These are phyloP conservation scores for Metschnikowia cerradonensis DNA, from an alignment of 805 yeast genomes.

Conservation along the genomic window DNA sequence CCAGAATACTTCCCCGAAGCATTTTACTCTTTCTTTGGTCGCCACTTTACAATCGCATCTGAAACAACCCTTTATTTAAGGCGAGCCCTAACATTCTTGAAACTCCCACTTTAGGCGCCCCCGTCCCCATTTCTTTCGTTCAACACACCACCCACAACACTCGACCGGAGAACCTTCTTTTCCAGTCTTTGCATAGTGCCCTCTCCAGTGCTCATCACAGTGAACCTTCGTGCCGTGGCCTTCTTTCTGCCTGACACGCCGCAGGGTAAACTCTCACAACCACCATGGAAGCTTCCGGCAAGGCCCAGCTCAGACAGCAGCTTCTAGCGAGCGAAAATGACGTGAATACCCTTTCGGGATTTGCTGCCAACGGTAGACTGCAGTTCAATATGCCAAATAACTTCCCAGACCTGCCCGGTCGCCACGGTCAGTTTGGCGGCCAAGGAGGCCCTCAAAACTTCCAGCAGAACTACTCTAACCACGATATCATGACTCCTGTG, in stretches of 20 bases:
- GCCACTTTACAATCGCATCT: background rate
- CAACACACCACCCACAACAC: background rate
- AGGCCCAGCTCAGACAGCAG: conserved; percentile 31
- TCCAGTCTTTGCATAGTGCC: background rate
- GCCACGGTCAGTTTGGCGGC: conserved; percentile 3
- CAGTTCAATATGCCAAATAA: conserved; percentile 7
- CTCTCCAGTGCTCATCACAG: background rate
- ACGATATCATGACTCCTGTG: conserved; percentile 28
- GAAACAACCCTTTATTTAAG: background rate
- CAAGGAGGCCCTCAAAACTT: background rate
- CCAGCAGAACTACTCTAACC: conserved; percentile 16
- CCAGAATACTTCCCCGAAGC: background rate
- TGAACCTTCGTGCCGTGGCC: background rate
- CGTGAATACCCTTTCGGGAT: conserved; percentile 20
- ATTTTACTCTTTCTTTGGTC: background rate
- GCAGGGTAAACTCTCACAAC: background rate
- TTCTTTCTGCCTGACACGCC: background rate
- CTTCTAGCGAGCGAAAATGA: conserved; percentile 29
- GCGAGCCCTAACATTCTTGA: background rate
- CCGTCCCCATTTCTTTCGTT: background rate
- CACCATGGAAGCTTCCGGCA: conserved; percentile 11
- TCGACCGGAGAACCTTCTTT: background rate
- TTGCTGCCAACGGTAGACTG: conserved; percentile 13
- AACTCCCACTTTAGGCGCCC: background rate
- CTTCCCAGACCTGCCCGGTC: conserved; percentile 5